Percentiles rank a stretch among this genome's conserved stretches.
These are phyloP conservation scores for Trapa bicornis DNA, from an alignment of 345 rosid genomes.

Conservation along the genomic window DNA sequence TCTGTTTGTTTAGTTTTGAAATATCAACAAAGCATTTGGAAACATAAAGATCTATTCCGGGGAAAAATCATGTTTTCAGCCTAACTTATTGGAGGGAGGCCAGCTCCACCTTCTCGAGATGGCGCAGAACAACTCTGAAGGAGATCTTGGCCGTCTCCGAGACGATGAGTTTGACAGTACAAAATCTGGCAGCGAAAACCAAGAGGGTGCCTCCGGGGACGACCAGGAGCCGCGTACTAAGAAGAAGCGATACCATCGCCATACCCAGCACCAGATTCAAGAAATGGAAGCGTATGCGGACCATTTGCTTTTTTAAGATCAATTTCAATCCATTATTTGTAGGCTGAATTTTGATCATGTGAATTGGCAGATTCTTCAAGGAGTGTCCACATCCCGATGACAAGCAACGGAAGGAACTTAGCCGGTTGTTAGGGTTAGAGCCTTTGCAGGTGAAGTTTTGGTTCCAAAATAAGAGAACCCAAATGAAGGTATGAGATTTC, in stretches of 20 bases:
- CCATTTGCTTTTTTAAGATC: no score
- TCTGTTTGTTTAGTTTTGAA: background rate
- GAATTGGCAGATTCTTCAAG: conserved; percentile 52
- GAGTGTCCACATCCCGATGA: conserved; percentile 99
- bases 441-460: conserved; percentile 97
- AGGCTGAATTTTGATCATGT: background rate
- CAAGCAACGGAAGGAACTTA: conserved; percentile 87
- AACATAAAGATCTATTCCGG: background rate
- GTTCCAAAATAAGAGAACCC: conserved; percentile 99
- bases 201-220: conserved; percentile 67
- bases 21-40: background rate
- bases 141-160: conserved; percentile 34
- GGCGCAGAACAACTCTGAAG: conserved; percentile 35
- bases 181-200: conserved; percentile 90
- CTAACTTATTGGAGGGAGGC: conserved; percentile 45
- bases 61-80: conserved; percentile 42
- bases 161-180: conserved; percentile 61
- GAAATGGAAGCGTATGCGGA: conserved; percentile 90
- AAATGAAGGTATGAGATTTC: conserved; percentile 64
- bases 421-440: conserved; percentile 79
- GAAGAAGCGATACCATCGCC: conserved; percentile 91
- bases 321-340: no score
- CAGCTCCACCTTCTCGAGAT: conserved; percentile 43
- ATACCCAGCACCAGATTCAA: conserved; percentile 96
- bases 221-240: conserved; percentile 64